These are phyloP conservation scores for Sporothrix humicola DNA, from an alignment of 2,329 filamentous ascomycete species.

Conservation along the genomic window DNA sequence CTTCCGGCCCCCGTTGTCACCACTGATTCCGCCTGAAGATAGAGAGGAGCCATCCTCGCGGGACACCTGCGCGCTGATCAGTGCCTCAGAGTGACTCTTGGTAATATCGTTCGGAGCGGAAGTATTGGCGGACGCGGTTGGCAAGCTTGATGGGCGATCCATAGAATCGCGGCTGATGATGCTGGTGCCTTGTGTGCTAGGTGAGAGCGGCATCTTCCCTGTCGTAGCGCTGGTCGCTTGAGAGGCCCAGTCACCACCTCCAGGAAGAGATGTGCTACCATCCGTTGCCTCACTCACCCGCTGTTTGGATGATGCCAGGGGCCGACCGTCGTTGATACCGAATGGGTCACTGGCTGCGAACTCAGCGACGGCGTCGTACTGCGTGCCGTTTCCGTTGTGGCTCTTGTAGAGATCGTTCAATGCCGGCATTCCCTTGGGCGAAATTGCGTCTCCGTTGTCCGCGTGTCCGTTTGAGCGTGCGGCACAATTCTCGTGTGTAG, in stretches of 20 bases:
- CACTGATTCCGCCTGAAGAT: slow-evolving; percentile 37
- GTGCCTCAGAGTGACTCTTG: slow-evolving; percentile 40
- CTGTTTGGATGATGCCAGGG: slow-evolving; percentile 53
- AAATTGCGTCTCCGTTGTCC: slow-evolving; percentile 31
- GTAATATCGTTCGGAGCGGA: slow-evolving; percentile 45
- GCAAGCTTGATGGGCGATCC: slow-evolving; percentile 56
- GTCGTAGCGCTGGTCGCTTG: slow-evolving; percentile 68
- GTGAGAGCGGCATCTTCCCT: slow-evolving; percentile 67
- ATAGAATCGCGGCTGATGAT: slow-evolving; percentile 66
- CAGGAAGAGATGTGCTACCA: slow-evolving; percentile 60
- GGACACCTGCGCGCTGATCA: slow-evolving; percentile 41
- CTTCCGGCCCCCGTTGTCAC: slow-evolving; percentile 47
- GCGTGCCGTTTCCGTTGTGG: slow-evolving; percentile 52
- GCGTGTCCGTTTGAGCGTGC: background rate
- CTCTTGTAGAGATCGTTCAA: slow-evolving; percentile 48
- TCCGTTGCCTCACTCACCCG: slow-evolving; percentile 68
- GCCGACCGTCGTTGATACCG: slow-evolving; percentile 49
- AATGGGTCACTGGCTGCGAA: slow-evolving; percentile 59
- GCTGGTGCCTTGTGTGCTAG: slow-evolving; percentile 69
- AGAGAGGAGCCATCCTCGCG: slow-evolving; percentile 47
- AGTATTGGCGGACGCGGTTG: slow-evolving; percentile 43
- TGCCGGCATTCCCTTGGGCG: slow-evolving; percentile 44
- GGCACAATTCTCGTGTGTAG: background rate
- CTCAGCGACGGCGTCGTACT: slow-evolving; percentile 56
- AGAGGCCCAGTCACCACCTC: slow-evolving; percentile 65